Percentiles rank a stretch among this genome's conserved stretches.
Conservation (phyloP, 331 rosid species). For the Ulmus americana region DNA sequence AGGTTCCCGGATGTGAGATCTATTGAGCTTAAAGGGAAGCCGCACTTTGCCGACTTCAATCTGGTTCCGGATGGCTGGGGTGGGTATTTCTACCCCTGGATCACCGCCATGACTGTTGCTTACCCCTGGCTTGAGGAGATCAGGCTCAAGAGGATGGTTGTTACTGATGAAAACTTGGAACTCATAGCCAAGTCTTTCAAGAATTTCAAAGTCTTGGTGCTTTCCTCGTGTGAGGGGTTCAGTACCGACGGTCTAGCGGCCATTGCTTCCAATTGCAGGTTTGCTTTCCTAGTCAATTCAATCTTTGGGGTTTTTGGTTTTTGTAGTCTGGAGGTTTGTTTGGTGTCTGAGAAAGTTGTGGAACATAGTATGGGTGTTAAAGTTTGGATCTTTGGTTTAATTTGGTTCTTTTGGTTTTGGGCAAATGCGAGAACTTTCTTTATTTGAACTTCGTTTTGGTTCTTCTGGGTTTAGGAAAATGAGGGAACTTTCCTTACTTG, state of each 20-base stretch:
- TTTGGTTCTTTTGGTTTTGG: neutral
- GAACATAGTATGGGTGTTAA: neutral
- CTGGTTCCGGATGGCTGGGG: constrained; percentile 96
- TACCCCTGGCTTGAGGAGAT: constrained; percentile 80
- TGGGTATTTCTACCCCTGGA: constrained; percentile 61
- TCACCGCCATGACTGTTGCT: constrained; percentile 51
- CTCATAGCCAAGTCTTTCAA: constrained; percentile 69
- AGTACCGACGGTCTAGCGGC: constrained; percentile 74
- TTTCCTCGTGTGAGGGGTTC: constrained; percentile 77
- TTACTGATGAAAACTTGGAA: constrained; percentile 70
- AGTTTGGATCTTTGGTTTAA: constrained; percentile 18
- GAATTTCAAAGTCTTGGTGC: constrained; percentile 72
- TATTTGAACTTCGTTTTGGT: too few species aligned
- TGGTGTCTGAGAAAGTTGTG: neutral
- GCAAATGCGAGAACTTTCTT: neutral
- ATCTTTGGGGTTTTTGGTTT: neutral
- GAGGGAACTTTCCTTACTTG: neutral
- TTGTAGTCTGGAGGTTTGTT: neutral
- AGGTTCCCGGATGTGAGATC: constrained; percentile 88
- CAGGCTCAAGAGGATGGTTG: constrained; percentile 83
- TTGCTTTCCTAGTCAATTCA: neutral
- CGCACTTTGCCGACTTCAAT: constrained; percentile 91
- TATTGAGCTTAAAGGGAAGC: constrained; percentile 74
- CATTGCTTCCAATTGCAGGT: constrained; percentile 97
- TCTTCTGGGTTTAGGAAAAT: neutral